Evolutionary conservation across 1,139 yeast species (phyloP).

Genomic region (Candida tetrigidarum): DNA sequence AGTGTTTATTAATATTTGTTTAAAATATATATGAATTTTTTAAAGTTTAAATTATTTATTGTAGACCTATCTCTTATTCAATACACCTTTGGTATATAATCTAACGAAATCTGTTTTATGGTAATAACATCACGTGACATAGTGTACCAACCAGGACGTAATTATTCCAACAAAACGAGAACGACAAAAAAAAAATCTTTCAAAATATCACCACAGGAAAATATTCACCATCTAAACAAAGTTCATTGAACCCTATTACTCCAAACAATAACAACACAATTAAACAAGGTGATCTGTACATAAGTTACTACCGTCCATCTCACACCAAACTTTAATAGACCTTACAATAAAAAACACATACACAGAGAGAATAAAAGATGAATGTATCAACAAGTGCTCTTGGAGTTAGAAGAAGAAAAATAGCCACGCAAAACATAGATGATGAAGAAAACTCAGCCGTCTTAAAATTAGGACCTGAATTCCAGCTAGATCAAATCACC

Average conservation of each 20-base stretch:
- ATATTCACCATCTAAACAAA: too few relatives aligned
- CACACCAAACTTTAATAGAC: neutral
- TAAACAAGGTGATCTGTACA: constrained; percentile 2
- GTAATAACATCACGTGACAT: too few relatives aligned
- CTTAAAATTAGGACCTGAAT: constrained; percentile 90
- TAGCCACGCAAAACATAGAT: constrained; percentile 63
- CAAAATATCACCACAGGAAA: neutral
- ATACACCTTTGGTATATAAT: too few relatives aligned
- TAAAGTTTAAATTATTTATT: too few relatives aligned
- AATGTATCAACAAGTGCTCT: constrained; percentile 89
- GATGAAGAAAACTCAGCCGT: constrained; percentile 90
- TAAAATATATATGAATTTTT: too few relatives aligned
- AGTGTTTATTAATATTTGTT: too few relatives aligned
- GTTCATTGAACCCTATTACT: too few relatives aligned
- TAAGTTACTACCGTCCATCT: neutral
- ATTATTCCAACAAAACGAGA: neutral
- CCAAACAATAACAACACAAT: too few relatives aligned
- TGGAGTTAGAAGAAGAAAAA: constrained; percentile 76
- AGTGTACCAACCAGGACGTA: too few relatives aligned
- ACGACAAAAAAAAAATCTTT: neutral
- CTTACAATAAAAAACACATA: neutral
- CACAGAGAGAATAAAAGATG: constrained; percentile 43
- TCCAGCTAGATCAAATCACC: constrained; percentile 77
- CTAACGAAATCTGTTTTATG: too few relatives aligned
- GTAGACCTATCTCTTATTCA: too few relatives aligned